Conservation (phyloP, 2,329 filamentous ascomycete species). For the Erysiphe pulchra region DNA sequence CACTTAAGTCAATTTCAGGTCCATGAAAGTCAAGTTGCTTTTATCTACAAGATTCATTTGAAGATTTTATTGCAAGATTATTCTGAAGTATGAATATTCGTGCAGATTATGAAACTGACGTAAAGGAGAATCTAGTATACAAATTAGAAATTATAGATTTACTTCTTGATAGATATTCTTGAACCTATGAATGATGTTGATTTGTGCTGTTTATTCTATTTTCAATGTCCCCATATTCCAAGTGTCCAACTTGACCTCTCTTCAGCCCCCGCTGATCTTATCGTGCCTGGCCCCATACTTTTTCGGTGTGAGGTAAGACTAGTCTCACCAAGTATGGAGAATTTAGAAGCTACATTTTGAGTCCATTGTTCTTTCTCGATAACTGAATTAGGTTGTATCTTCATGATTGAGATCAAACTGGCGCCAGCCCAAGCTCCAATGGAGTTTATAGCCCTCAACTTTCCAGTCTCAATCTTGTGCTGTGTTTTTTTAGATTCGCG, state of each 20-base stretch:
- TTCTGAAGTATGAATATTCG: no score
- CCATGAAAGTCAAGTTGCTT: no score
- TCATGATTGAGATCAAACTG: conserved; percentile 41
- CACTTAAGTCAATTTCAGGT: no score
- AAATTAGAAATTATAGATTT: no score
- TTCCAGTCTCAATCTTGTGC: conserved; percentile 24
- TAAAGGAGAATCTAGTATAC: no score
- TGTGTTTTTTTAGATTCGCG: conserved; percentile 17
- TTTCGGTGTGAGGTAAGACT: conserved; percentile 32
- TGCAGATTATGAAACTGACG: no score
- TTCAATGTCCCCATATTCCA: conserved; percentile 25
- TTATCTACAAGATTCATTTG: no score
- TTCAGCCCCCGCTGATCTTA: conserved; percentile 17
- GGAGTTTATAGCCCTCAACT: conserved; percentile 38
- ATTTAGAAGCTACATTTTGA: conserved; percentile 37
- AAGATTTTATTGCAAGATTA: no score
- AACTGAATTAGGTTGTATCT: conserved; percentile 40
- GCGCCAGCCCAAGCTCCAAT: conserved; percentile 52
- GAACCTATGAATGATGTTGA: no score
- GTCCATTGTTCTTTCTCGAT: conserved; percentile 49
- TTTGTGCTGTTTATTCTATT: neutral
- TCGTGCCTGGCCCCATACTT: conserved; percentile 32
- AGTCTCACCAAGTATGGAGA: conserved; percentile 27
- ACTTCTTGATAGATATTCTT: no score
- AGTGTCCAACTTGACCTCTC: conserved; percentile 29